These are phyloP conservation scores for Amaranthus hypochondriacus DNA, from an alignment of 148 eudicot genomes.

Conservation along the genomic window DNA sequence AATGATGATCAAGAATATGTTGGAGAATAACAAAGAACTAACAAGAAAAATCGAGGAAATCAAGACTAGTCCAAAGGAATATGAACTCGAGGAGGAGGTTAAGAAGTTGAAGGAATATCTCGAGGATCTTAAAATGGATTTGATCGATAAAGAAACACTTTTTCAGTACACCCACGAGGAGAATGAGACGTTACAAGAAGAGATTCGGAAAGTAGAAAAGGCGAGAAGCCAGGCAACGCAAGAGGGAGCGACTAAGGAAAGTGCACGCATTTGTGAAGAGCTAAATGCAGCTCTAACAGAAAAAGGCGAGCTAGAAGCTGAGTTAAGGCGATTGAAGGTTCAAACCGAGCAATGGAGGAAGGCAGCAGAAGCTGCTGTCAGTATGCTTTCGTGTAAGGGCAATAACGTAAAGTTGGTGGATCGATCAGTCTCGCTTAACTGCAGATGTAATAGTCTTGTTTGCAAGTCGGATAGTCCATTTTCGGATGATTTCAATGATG, in stretches of 20 bases:
- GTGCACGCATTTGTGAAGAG: conserved; percentile 48
- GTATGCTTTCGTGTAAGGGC: conserved; percentile 58
- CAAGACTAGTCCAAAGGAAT: conserved; percentile 21
- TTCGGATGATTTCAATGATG: conserved; percentile 65
- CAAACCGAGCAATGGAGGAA: conserved; percentile 91
- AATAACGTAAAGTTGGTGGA: conserved; percentile 50
- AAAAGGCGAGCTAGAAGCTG: conserved; percentile 66
- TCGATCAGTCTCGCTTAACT: conserved; percentile 57
- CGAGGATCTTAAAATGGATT: conserved; percentile 30
- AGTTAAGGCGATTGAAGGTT: conserved; percentile 69
- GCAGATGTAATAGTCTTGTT: conserved; percentile 43
- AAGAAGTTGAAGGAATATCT: conserved; percentile 40
- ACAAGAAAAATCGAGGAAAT: conserved; percentile 27
- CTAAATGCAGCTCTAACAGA: conserved; percentile 58
- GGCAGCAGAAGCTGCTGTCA: conserved; percentile 95
- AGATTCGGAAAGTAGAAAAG: conserved; percentile 38
- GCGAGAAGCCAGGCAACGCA: conserved; percentile 30
- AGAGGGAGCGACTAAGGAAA: conserved; percentile 57
- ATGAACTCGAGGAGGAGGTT: conserved; percentile 37
- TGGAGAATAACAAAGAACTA: conserved; percentile 32
- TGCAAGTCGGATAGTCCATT: conserved; percentile 60
- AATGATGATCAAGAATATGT: conserved; percentile 25
- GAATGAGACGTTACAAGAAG: conserved; percentile 50
- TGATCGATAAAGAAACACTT: conserved; percentile 51
- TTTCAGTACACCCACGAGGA: conserved; percentile 43